Evolutionary conservation across 2,329 filamentous ascomycete genomes (phyloP).

Genomic region (Cladosporium sp.): DNA sequence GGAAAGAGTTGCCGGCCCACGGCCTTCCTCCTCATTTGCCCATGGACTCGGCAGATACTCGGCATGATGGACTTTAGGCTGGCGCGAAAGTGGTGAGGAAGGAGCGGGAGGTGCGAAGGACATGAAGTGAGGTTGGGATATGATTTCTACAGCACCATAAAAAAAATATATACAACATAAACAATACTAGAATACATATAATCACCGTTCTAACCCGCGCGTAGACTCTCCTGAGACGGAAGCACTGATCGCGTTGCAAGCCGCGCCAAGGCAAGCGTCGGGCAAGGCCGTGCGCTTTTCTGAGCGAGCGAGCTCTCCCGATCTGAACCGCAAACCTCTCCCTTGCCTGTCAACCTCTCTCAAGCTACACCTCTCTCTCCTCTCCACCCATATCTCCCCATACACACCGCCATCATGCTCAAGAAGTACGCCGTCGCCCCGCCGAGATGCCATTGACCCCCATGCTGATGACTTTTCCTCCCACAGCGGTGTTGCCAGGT

Average conservation of each 20-base stretch:
- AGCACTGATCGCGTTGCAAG: not conserved
- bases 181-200: not conserved
- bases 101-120: not conserved
- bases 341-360: conserved; percentile 23
- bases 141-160: no score
- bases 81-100: conserved; percentile 2
- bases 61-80: not conserved
- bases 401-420: conserved; percentile 74
- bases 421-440: conserved; percentile 66
- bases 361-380: conserved; percentile 24
- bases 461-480: conserved; percentile 43
- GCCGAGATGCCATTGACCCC: conserved; percentile 24
- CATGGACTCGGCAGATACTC: conserved; percentile 1
- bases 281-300: conserved; percentile 2
- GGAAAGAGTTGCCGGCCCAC: not conserved
- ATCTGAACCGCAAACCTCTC: conserved; percentile 24
- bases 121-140: not conserved
- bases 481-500: conserved; percentile 65
- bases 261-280: conserved; percentile 7
- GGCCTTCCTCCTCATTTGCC: not conserved
- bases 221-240: not conserved
- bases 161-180: no score
- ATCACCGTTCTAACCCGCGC: not conserved
- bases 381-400: conserved; percentile 32
- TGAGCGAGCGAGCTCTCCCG: conserved; percentile 20